Conservation (phyloP, 2,329 filamentous ascomycete species). For the Fusarium falciforme region DNA sequence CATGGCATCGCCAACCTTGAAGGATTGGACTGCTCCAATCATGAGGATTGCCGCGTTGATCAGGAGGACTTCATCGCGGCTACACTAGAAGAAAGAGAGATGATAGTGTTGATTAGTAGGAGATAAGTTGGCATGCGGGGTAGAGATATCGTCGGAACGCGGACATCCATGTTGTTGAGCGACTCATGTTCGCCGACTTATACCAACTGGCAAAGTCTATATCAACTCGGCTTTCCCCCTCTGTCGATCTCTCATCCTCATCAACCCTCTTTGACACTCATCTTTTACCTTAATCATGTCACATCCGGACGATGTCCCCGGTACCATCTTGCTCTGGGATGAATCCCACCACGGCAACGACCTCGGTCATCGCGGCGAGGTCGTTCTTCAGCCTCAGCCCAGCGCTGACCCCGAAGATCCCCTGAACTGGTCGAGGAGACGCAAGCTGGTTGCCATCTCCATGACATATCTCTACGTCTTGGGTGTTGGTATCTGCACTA, state of each 20-base stretch:
- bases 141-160: not conserved
- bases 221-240: not conserved
- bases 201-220: not conserved
- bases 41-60: not conserved
- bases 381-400: constrained; percentile 37
- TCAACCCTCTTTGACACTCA: not conserved
- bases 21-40: not conserved
- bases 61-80: not conserved
- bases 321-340: constrained; percentile 55
- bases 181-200: not conserved
- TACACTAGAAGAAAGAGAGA: not conserved
- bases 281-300: not conserved
- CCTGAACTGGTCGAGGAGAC: constrained; percentile 36
- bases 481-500: constrained; percentile 48
- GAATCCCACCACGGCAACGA: constrained; percentile 39
- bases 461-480: constrained; percentile 55
- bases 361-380: constrained; percentile 40
- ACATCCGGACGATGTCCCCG: constrained; percentile 39
- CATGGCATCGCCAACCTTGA: not conserved
- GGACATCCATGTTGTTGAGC: not conserved
- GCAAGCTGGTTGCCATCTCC: not conserved
- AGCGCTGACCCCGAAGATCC: constrained; percentile 39
- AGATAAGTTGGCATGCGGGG: not conserved
- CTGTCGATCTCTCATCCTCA: not conserved
- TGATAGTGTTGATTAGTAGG: not conserved